Base-by-base conservation (phyloP, 2,329 filamentous ascomycete species). In the Ophiocordyceps camponoti-saundersi region DNA sequence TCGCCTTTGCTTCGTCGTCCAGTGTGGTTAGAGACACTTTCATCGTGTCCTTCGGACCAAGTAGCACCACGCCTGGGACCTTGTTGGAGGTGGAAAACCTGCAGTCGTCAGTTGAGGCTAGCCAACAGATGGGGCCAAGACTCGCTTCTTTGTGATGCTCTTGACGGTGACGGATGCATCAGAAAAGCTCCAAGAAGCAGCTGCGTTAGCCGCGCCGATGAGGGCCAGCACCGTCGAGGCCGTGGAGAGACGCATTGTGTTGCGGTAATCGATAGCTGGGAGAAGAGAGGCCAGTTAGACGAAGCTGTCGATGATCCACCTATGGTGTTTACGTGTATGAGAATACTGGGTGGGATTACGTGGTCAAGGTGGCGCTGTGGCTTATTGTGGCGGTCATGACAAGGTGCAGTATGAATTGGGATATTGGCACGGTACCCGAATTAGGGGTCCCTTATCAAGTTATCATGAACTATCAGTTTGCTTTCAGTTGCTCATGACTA, bases 11-110 rank as follows among this genome's bases (percentile, higher is more conserved):
- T 39, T 39, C 36, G 59, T 77, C 80, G 58, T 95, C 86, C 61
- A 83, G 82, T 10, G 86, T 75, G 32, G 87, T 94, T 57, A 98
- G 68, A 53, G 79, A 66, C 53, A 98, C 68, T 69, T 92, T 95
- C 59, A 96, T 70, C 41, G 79, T 79, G 59, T 93, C 88, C 47
- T 75, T 63, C 47, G 72, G 65, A 51, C 79, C 77, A 51, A 96
- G 70, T 12, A 71, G 64, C 41, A 95, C 61, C 13, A 80, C 65
- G 45, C 77, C 77, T 46, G 76, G 66, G 51, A 89, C 70, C 18
- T 79, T 73, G 10, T 73, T 69, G 51, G 73, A 74, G 20, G 71
- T 65, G 50, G 66, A 68, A 53, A 88, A 71, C 48, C 81, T 86
- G 56, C 45, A 23, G 46, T 49, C 59, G 23, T 46, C 36, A 46